Base-by-base conservation (phyloP, 1,284 basidiomycete species). In the Ustilago crameri region DNA sequence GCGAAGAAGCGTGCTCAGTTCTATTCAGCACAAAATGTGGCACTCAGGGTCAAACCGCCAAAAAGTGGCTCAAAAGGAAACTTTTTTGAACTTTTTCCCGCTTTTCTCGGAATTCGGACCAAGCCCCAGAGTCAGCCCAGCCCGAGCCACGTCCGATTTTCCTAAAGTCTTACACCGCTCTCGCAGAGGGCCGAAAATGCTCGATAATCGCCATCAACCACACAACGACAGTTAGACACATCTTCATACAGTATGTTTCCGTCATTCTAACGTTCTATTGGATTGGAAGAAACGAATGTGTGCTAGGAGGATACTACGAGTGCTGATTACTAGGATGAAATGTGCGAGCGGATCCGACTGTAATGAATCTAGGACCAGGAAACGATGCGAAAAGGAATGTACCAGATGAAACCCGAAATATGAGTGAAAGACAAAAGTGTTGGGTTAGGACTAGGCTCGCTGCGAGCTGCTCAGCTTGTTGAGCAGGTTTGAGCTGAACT, bases 401-500 rank as follows among this genome's bases (percentile, higher is more conserved):
- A 9, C 3, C 5, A 9, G 44, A 23, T 7, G 17, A 17, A n/a
- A 37, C n/a, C 35, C 35, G 35, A 37, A 17, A 37, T 5, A n/a
- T 8, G 7, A 42, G 12, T 18, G 22, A 18, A 34, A 32, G 23
- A 18, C n/a, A 42, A 46, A n/a, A 9, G 22, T 20, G 24, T 49
- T 24, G 24, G 18, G 20, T 49, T 51, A 70, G 38, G 60, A 23
- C 35, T 48, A 57, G 48, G 57, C 58, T 26, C 67, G 48, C 22
- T 70, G 61, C 5, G 57, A 48, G 14, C 57, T 48, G 30, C 30
- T 30, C 12, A 70, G 30, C 34, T 71, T 71, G 54, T 38, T 48
- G 8, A 65, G 57, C 15, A 64, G 47, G 54, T 54, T 65, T 30
- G 62, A 71, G 54, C 64, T 61, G 51, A 65, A 43, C 30, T 50